Base-by-base conservation (phyloP, 2,329 filamentous ascomycete species). In the Phaeophleospora eucalypticola region DNA sequence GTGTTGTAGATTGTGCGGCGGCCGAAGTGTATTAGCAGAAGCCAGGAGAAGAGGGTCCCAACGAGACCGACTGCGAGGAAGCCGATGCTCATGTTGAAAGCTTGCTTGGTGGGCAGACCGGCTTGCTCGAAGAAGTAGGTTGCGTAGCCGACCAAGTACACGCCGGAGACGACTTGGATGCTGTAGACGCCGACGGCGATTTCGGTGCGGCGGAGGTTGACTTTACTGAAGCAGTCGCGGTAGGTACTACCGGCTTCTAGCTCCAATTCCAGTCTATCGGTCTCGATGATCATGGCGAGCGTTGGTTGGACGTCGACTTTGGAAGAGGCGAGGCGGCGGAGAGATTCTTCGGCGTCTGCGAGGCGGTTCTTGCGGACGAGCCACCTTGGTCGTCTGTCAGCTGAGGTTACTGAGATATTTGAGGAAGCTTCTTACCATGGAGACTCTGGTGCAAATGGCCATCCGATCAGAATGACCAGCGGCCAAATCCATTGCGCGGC, bases 101-200 rank as follows among this genome's bases (percentile, higher is more conserved):
- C 69, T 38, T 69, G 51, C 7, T 63, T 55, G 32, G 69, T 66
- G 4, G 60, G 54, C 35, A 70, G 52, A 1, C 71, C 71, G 3
- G 71, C 71, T 4, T 67, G 67, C 40, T 73, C 59, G 60, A 76
- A 74, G 64, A 76, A 76, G 58, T 75, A 76, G 3, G 68, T 72
- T 4, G 66, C 65, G 54, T 71, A 73, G 21, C 69, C 69, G 4
- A 72, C 67, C 43, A 74, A 56, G 43, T 63, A 68, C 36, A 70
- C 66, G 2, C 69, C 71, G n/a, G 65, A 67, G 3, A 72, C 53
- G 44, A 71, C 66, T 46, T 74, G 70, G 40, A 69, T 70, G 20
- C 65, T 60, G 50, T 71, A 75, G 15, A 71, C 71, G 6, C 68
- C 67, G 32, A 69, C 57, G 0, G 70, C 68, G 33, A 75, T 73